Evolutionary conservation across 2,329 filamentous ascomycete species (phyloP).

Genomic region (Botrytis hyacinthi): DNA sequence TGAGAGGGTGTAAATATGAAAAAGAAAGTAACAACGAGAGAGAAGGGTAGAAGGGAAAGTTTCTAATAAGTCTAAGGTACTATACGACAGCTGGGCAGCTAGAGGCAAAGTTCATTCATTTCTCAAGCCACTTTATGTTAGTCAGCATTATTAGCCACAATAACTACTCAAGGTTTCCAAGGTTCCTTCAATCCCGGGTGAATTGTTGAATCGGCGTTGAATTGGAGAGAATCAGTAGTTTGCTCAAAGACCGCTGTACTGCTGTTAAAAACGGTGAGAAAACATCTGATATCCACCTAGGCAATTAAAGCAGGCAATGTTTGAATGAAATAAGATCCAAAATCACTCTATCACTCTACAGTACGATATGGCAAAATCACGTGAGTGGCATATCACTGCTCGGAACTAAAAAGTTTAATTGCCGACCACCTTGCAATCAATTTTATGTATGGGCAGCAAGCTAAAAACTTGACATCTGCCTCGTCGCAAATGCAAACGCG

Average conservation of each 20-base stretch:
- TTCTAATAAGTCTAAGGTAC: background rate
- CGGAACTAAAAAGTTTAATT: slow-evolving; percentile 20
- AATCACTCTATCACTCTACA: background rate
- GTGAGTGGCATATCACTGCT: background rate
- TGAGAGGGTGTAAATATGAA: background rate
- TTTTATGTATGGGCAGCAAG: slow-evolving; percentile 3
- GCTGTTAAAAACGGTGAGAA: background rate
- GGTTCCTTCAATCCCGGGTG: background rate
- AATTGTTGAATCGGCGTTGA: background rate
- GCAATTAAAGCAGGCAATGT: background rate
- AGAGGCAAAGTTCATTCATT: background rate
- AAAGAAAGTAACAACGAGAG: background rate
- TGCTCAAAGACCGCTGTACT: background rate
- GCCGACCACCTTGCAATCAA: slow-evolving; percentile 15
- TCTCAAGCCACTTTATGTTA: background rate
- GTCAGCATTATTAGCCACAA: background rate
- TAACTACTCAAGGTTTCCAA: too few relatives aligned
- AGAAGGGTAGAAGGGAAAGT: background rate
- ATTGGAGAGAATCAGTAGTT: background rate
- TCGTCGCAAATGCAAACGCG: slow-evolving; percentile 13
- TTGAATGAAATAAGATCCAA: background rate
- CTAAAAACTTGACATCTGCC: slow-evolving; percentile 15
- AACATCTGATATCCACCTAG: background rate
- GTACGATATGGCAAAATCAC: background rate
- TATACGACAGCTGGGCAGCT: background rate